Base-by-base conservation (phyloP, 1,284 basidiomycete species). In the Caloboletus firmus region DNA sequence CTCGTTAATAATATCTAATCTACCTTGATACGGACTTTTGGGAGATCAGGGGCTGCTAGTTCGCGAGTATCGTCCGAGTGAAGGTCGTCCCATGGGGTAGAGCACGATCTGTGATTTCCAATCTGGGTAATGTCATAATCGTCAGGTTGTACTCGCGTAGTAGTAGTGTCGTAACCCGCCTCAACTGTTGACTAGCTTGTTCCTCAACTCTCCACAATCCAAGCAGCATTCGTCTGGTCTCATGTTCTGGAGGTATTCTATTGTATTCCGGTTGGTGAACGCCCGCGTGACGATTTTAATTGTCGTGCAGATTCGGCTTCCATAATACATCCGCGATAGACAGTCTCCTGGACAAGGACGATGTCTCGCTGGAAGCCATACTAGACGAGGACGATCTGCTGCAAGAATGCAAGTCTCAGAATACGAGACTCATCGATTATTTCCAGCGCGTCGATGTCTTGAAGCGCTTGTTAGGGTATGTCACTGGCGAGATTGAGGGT, bases 391-490 rank as follows among this genome's bases (percentile, higher is more conserved):
- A 93, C 69, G 95, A 98, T 71, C 79, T 98, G 51, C 77, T 98
- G 49, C 91, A 93, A 72, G 95, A 98, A 72, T 95, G 93, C 82
- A 98, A 98, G 74, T 81, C 91, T 5, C 93, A 96, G 72, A 98
- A 98, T 70, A 88, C 89, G 35, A 80, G 92, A 61, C 83, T 95
- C 45, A 87, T 92, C 61, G 87, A 91, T 69, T 95, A 92, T 70
- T 89, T 95, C 60, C 85, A 86, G 62, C 81, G 89, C 59, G 79
- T 85, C 52, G 87, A 92, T 68, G 87, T 94, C 39, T 74, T 95
- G 54, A 86, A 91, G 72, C 81, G 84, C 51, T 74, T 95, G 64
- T 75, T 95, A 54, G 89, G 83, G 49, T 93, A 93, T 75, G 91
- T 93, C 62, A 89, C 89, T 6, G 93, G 92, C 22, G 83, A 89